phyloP scores from a whole-genome alignment of 179 eudicot genomes.

The Spergularia azorica region DNA sequence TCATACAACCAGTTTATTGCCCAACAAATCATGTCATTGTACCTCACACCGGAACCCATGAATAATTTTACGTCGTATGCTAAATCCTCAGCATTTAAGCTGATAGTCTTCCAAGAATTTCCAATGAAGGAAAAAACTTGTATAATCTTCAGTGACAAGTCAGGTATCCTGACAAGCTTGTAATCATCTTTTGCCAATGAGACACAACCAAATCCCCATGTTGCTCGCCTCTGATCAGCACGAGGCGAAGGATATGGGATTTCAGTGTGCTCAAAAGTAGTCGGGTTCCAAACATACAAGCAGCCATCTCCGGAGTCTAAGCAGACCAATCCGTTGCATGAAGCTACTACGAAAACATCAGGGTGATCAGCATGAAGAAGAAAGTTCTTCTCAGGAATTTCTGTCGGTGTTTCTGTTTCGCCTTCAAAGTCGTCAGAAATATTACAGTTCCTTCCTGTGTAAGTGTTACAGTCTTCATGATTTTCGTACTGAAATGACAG shows the following conservation, averaged over 20 bases:
- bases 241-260: slow-evolving; percentile 9
- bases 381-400: not conserved
- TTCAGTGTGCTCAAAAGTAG: not conserved
- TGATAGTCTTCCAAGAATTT: slow-evolving; percentile 3
- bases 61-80: not conserved
- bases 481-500: slow-evolving; percentile 7
- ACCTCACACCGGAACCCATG: slow-evolving; percentile 3
- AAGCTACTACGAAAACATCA: slow-evolving; percentile 2
- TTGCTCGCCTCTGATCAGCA: not conserved
- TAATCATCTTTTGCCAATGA: slow-evolving; percentile 11
- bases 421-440: not conserved
- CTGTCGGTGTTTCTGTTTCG: not conserved
- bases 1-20: not conserved
- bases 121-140: not conserved
- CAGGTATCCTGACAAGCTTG: slow-evolving; percentile 2
- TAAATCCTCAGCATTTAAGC: not conserved
- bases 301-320: not conserved
- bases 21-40: slow-evolving; percentile 3
- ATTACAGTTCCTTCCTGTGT: not conserved
- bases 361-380: not conserved
- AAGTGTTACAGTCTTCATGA: not conserved
- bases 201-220: slow-evolving; percentile 19
- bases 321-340: slow-evolving; percentile 6
- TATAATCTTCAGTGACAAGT: not conserved
- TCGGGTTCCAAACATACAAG: slow-evolving; percentile 16